phyloP scores from a whole-genome alignment of 495 filamentous ascomycete genomes.

The Talaromyces thailandensis region DNA sequence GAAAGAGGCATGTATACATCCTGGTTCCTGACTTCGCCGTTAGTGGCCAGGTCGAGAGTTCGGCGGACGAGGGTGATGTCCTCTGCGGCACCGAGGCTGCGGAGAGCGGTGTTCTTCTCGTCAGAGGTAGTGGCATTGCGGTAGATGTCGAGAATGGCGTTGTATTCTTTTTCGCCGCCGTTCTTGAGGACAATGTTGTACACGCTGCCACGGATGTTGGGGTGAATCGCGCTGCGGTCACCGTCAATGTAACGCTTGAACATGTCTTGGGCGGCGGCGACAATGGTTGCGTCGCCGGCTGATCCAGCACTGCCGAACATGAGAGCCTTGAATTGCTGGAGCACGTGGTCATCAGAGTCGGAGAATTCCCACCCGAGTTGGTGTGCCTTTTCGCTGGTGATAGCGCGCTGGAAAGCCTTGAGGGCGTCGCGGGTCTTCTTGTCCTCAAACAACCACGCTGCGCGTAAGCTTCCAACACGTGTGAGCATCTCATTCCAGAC shows the following conservation, averaged over 20 bases:
- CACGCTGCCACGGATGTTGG: conserved; percentile 55
- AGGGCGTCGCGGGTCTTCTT: conserved; percentile 61
- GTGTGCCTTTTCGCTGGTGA: conserved; percentile 70
- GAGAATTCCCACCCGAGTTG: conserved; percentile 82
- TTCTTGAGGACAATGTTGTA: conserved; percentile 54
- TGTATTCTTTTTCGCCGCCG: conserved; percentile 54
- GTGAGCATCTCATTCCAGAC: conserved; percentile 90
- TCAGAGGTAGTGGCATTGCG: conserved; percentile 79
- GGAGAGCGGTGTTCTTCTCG: conserved; percentile 92
- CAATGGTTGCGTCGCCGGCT: conserved; percentile 48
- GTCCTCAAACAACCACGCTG: conserved; percentile 86
- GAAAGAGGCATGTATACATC: conserved; percentile 86
- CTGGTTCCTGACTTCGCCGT: conserved; percentile 85
- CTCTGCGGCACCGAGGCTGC: conserved; percentile 72
- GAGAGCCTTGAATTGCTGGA: conserved; percentile 72
- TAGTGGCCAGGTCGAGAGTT: conserved; percentile 65
- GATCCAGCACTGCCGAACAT: conserved; percentile 54
- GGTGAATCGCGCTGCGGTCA: conserved; percentile 52
- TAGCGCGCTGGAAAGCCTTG: conserved; percentile 67
- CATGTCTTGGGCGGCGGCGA: conserved; percentile 54
- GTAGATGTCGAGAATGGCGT: conserved; percentile 74
- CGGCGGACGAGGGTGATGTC: conserved; percentile 70
- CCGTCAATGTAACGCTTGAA: conserved; percentile 53
- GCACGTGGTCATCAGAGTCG: conserved; percentile 73
- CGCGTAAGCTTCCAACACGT: conserved; percentile 64